These are phyloP conservation scores for Arabidopsis hybrid DNA, from an alignment of 441 rosid genomes.

Conservation along the genomic window DNA sequence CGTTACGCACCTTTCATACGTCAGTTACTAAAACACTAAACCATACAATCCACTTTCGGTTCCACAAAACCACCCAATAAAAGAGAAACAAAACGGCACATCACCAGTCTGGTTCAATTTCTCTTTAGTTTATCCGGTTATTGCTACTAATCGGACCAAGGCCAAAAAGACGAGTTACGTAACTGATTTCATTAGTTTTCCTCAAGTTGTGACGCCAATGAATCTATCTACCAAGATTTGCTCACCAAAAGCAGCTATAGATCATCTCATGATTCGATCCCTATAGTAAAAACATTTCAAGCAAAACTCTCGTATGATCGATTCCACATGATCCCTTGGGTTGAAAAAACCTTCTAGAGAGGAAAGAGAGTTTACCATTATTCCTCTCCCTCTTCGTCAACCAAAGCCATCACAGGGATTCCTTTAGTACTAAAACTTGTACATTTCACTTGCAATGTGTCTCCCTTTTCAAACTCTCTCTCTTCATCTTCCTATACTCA, in stretches of 20 bases:
- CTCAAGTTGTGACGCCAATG: constrained; percentile 10
- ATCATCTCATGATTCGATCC: constrained; percentile 20
- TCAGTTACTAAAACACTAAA: background rate
- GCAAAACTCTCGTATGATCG: constrained; percentile 18
- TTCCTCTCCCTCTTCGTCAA: constrained; percentile 47
- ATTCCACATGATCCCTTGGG: background rate
- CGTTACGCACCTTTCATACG: background rate
- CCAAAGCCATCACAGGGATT: constrained; percentile 74
- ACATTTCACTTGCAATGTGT: constrained; percentile 67
- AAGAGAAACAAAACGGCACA: constrained; percentile 21
- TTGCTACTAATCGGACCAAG: constrained; percentile 14
- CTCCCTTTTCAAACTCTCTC: constrained; percentile 61
- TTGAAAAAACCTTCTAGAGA: background rate
- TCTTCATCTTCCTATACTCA: constrained; percentile 58
- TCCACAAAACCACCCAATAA: background rate
- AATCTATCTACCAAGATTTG: constrained; percentile 17
- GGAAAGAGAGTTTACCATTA: constrained; percentile 21
- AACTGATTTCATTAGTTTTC: background rate
- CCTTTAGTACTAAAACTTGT: constrained; percentile 83
- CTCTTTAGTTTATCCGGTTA: background rate
- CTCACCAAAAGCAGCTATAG: background rate
- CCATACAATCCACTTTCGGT: background rate
- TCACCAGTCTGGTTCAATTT: constrained; percentile 15
- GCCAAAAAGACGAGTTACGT: constrained; percentile 11
- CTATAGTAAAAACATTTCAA: background rate